These are phyloP conservation scores for Lonicera japonica DNA, from an alignment of 129 eudicot genomes.

Conservation along the genomic window DNA sequence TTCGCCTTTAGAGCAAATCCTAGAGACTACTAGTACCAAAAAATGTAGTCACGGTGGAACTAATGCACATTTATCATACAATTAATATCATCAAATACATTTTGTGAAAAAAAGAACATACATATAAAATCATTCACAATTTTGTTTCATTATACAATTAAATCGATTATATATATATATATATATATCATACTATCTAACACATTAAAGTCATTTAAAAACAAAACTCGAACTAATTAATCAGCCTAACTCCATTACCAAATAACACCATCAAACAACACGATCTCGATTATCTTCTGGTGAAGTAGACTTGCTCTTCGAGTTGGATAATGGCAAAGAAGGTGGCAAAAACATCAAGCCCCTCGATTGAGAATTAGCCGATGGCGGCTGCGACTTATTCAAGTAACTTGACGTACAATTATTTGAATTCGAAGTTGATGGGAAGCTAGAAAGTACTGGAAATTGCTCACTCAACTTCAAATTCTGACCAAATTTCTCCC, in stretches of 20 bases:
- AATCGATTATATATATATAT: too few species aligned
- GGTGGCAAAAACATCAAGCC: constrained; percentile 22
- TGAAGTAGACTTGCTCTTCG: constrained; percentile 71
- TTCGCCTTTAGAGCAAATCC: too few species aligned
- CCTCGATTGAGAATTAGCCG: constrained; percentile 31
- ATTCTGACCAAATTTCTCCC: constrained; percentile 19
- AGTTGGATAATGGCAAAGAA: constrained; percentile 38
- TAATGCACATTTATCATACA: background rate
- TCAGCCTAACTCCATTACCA: background rate
- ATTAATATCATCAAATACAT: background rate
- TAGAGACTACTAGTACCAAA: too few species aligned
- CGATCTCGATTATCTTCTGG: constrained; percentile 53
- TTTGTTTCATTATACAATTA: background rate
- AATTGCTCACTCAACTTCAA: constrained; percentile 36
- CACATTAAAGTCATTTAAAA: background rate
- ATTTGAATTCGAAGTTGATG: constrained; percentile 39
- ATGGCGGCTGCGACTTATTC: constrained; percentile 22
- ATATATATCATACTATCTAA: background rate
- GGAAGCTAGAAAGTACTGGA: constrained; percentile 65
- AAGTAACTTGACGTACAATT: constrained; percentile 40
- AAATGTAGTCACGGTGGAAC: constrained; percentile 6
- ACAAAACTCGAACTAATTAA: background rate
- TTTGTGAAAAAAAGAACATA: too few species aligned
- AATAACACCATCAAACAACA: constrained; percentile 24
- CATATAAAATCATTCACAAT: constrained; percentile 9